Percentiles rank a stretch among this genome's conserved stretches.
Evolutionary conservation across 805 yeast species (phyloP).

Genomic region (Monosporozyma unispora): DNA sequence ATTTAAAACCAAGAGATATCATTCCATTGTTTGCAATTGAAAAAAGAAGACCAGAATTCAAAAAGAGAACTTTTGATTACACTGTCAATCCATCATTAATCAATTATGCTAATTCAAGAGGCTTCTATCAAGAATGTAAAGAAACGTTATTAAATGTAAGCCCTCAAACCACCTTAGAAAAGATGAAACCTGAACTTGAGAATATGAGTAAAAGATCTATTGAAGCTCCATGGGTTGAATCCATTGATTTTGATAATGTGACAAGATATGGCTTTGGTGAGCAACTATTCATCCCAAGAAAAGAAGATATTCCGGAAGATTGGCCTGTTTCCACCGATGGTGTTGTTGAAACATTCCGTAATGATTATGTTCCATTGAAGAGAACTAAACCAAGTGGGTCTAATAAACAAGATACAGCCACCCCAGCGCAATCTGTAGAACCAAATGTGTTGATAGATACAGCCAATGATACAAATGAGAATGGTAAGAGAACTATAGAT

Average conservation of each 20-base stretch:
- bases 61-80: conserved; percentile 18
- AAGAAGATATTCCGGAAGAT: conserved; percentile 33
- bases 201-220: conserved; percentile 37
- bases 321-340: conserved; percentile 41
- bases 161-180: conserved; percentile 16
- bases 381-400: conserved; percentile 35
- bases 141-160: conserved; percentile 53
- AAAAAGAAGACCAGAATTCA: conserved; percentile 26
- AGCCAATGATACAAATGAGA: conserved; percentile 17
- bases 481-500: conserved; percentile 26
- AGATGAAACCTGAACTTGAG: conserved; percentile 21
- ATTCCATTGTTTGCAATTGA: conserved; percentile 28
- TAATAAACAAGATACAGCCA: conserved; percentile 26
- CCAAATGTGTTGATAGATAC: conserved; percentile 11
- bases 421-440: conserved; percentile 18
- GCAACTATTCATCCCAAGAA: conserved; percentile 57
- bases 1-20: conserved; percentile 28
- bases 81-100: conserved; percentile 41
- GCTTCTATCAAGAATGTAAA: conserved; percentile 60
- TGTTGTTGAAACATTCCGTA: conserved; percentile 41
- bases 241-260: conserved; percentile 49
- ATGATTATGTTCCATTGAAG: conserved; percentile 69
- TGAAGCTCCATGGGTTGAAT: conserved; percentile 73
- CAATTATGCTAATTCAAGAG: conserved; percentile 44
- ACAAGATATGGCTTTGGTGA: conserved; percentile 56